Base-by-base conservation (phyloP, 2,329 filamentous ascomycete genomes). In the Venturiaceae sp. region DNA sequence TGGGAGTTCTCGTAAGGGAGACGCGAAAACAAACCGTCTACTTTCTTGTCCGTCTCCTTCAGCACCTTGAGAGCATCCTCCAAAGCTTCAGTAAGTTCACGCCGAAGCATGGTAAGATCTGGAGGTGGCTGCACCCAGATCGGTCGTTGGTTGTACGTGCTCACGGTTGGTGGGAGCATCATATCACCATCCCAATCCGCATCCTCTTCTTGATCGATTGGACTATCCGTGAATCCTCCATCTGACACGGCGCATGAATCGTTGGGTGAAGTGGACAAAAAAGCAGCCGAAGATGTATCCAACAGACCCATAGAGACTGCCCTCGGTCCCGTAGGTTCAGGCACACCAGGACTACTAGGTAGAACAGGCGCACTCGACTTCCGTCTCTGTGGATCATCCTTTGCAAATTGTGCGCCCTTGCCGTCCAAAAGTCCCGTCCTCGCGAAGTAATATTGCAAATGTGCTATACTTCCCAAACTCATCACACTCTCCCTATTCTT, bases 391-490 rank as follows among this genome's bases (percentile, higher is more conserved):
- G 32, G 26, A 26, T 58, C 37, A 2, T 58, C 87, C 66, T 87
- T 87, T 23, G 88, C 86, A 60, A 95, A 76, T 70, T 95, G 88
- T 57, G 84, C 94, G 36, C 92, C 92, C 70, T 96, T 96, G 59
- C 92, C 91, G 68, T 99, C 94, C 55, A 99, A 76, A 63, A 99
- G 75, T 5, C 94, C 94, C 0, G 94, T 99, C 60, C 94, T 82
- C 36, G 94, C 92, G 75, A 99, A 99, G 74, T 97, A 99, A 75
- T 97, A 96, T 73, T 99, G 94, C 68, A 99, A 78, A 75, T 99
- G 94, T 58, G 92, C 90, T 66, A 99, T 99, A 72, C 92, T 96
- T 58, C 94, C 94, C 62, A 99, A 75, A 68, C 90, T 96, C 83
- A 97, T 87, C 63, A 99, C 94, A 69, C 92, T 96, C 71, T 99